These are phyloP conservation scores for Nothophoma quercina DNA, from an alignment of 2,329 filamentous ascomycete species.

Conservation along the genomic window DNA sequence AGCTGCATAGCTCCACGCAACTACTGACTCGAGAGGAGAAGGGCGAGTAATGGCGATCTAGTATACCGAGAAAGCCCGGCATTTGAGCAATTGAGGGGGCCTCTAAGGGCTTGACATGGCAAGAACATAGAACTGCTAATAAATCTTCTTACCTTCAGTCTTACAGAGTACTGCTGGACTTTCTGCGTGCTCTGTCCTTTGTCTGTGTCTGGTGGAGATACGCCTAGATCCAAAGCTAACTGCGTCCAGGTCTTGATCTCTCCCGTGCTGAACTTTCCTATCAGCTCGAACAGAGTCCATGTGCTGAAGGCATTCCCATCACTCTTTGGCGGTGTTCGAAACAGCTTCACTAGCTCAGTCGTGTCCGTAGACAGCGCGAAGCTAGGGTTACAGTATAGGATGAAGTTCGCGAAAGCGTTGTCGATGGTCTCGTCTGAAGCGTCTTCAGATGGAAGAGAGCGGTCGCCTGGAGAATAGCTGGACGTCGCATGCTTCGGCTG, in stretches of 20 bases:
- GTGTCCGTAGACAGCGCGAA: constrained; percentile 76
- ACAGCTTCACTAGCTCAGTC: constrained; percentile 73
- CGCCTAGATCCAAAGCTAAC: constrained; percentile 83
- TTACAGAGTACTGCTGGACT: constrained; percentile 91
- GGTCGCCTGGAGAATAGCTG: constrained; percentile 54
- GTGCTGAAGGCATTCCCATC: constrained; percentile 87
- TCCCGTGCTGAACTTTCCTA: constrained; percentile 77
- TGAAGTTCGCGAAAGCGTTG: constrained; percentile 82
- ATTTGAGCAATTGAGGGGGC: not conserved
- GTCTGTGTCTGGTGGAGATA: constrained; percentile 80
- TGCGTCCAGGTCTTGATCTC: constrained; percentile 95
- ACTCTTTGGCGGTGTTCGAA: constrained; percentile 81
- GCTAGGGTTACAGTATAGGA: constrained; percentile 89
- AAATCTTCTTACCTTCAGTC: constrained; percentile 73
- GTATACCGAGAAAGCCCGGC: not conserved
- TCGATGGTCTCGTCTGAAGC: constrained; percentile 77
- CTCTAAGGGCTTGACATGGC: not conserved
- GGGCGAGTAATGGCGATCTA: not conserved
- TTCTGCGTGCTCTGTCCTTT: constrained; percentile 92
- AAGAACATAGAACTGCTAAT: not conserved
- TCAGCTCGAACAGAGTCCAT: constrained; percentile 78
- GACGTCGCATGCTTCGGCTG: constrained; percentile 43
- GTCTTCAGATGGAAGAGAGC: constrained; percentile 69
- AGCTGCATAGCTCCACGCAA: not conserved
- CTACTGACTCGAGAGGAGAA: not conserved